Evolutionary conservation across 1,284 basidiomycete genomes (phyloP).

Genomic region (Austroboletus niveus): DNA sequence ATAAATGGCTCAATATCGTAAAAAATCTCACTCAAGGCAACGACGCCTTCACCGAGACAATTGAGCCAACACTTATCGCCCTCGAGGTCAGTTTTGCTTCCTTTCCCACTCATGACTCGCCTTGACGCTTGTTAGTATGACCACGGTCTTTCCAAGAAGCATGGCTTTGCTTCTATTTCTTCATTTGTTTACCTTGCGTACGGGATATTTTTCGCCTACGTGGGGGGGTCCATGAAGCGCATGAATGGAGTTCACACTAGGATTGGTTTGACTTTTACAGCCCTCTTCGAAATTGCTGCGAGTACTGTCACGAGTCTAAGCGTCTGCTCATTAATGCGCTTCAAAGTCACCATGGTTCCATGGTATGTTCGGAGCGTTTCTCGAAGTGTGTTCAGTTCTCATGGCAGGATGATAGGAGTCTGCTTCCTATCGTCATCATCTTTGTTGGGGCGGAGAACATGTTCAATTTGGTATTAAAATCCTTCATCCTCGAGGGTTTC

Average conservation of each 20-base stretch:
- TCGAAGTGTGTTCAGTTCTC: slow-evolving; percentile 4
- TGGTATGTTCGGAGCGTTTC: slow-evolving; percentile 48
- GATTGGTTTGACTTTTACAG: slow-evolving; percentile 91
- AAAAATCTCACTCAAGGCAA: slow-evolving; percentile 42
- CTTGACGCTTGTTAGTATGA: slow-evolving; percentile 45
- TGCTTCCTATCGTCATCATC: slow-evolving; percentile 91
- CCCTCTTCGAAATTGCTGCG: slow-evolving; percentile 85
- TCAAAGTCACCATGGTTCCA: slow-evolving; percentile 84
- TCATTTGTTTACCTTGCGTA: slow-evolving; percentile 80
- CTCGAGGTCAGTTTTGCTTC: slow-evolving; percentile 53
- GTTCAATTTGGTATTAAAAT: slow-evolving; percentile 78
- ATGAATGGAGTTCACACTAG: slow-evolving; percentile 89
- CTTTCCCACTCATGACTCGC: not conserved
- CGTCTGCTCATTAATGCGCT: slow-evolving; percentile 83
- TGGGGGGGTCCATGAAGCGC: slow-evolving; percentile 73
- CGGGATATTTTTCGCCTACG: slow-evolving; percentile 73
- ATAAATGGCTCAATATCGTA: slow-evolving; percentile 60
- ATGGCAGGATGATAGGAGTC: slow-evolving; percentile 49
- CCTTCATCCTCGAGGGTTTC: not conserved
- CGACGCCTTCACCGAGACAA: slow-evolving; percentile 45
- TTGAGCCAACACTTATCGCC: slow-evolving; percentile 65
- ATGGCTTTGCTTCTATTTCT: slow-evolving; percentile 60
- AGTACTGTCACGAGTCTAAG: slow-evolving; percentile 93
- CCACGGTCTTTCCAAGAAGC: slow-evolving; percentile 40
- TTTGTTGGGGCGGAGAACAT: slow-evolving; percentile 98